phyloP scores from a whole-genome alignment of 2,329 filamentous ascomycete species.

The Beauveria scarabaeidicola region DNA sequence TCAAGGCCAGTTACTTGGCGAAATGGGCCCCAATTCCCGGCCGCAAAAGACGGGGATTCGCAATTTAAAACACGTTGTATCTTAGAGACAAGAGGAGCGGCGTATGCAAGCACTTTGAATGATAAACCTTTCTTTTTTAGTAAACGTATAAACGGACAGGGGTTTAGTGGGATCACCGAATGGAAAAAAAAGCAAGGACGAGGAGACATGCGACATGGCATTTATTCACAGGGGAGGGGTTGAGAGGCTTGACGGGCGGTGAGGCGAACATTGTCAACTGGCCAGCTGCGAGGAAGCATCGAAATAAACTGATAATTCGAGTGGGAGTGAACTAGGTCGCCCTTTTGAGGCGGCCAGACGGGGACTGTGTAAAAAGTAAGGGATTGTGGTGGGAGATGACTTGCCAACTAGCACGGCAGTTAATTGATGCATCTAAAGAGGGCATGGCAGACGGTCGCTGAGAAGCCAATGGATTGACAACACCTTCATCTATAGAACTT shows the following conservation, averaged over 20 bases:
- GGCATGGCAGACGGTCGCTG: not conserved
- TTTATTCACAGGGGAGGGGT: not conserved
- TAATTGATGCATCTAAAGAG: not conserved
- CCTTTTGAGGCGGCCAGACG: too few relatives aligned
- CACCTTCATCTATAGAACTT: not conserved
- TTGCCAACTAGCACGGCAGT: too few relatives aligned
- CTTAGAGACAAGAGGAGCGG: not conserved
- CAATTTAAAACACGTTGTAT: too few relatives aligned
- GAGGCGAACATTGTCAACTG: not conserved
- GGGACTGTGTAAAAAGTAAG: not conserved
- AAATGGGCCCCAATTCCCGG: not conserved
- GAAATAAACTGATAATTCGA: not conserved
- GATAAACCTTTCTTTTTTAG: not conserved
- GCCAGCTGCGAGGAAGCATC: not conserved
- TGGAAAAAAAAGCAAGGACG: not conserved
- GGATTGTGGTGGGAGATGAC: not conserved
- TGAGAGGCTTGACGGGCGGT: not conserved
- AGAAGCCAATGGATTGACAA: not conserved
- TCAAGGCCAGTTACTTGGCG: not conserved
- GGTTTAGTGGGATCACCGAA: not conserved
- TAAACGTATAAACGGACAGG: not conserved
- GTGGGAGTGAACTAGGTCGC: not conserved
- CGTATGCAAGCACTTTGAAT: not conserved
- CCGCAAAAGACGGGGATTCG: not conserved
- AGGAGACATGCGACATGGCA: not conserved